phyloP scores from a whole-genome alignment of 495 filamentous ascomycete genomes.

The Schizothecium vesticola region DNA sequence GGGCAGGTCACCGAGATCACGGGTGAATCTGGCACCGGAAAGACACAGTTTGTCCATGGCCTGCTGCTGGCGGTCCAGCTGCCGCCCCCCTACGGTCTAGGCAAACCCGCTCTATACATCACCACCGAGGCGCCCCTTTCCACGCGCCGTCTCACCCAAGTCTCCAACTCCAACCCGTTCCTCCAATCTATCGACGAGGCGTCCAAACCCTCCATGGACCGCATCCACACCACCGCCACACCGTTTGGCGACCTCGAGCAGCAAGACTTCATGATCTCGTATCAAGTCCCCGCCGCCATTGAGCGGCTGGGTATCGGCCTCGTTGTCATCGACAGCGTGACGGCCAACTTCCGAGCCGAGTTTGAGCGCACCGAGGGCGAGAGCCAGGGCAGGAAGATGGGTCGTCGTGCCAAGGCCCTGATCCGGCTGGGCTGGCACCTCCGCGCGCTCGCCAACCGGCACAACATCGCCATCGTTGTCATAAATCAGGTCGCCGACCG shows the following conservation, averaged over 20 bases:
- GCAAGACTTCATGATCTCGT: slow-evolving; percentile 90
- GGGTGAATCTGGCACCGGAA: slow-evolving; percentile 91
- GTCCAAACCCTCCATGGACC: slow-evolving; percentile 58
- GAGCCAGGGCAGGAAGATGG: slow-evolving; percentile 45
- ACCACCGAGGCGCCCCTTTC: slow-evolving; percentile 87
- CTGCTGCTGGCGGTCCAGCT: slow-evolving; percentile 81
- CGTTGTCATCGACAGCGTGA: slow-evolving; percentile 81
- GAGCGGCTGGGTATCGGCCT: slow-evolving; percentile 68
- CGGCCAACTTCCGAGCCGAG: slow-evolving; percentile 91
- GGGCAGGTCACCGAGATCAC: slow-evolving; percentile 85
- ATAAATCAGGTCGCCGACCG: slow-evolving; percentile 95
- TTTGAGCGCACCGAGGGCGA: slow-evolving; percentile 51
- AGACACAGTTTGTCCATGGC: slow-evolving; percentile 87
- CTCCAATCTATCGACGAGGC: slow-evolving; percentile 44
- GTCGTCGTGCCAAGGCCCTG: slow-evolving; percentile 60
- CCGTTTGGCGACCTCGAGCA: slow-evolving; percentile 71
- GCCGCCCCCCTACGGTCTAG: slow-evolving; percentile 62
- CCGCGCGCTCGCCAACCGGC: slow-evolving; percentile 62
- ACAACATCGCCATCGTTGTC: slow-evolving; percentile 79
- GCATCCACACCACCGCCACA: slow-evolving; percentile 73
- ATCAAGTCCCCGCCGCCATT: slow-evolving; percentile 84
- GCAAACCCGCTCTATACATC: slow-evolving; percentile 74
- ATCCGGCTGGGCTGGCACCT: slow-evolving; percentile 70
- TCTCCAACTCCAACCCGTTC: slow-evolving; percentile 61
- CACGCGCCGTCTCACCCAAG: slow-evolving; percentile 72